These are phyloP conservation scores for Quercus tomentella DNA, from an alignment of 331 rosid genomes.

Conservation along the genomic window DNA sequence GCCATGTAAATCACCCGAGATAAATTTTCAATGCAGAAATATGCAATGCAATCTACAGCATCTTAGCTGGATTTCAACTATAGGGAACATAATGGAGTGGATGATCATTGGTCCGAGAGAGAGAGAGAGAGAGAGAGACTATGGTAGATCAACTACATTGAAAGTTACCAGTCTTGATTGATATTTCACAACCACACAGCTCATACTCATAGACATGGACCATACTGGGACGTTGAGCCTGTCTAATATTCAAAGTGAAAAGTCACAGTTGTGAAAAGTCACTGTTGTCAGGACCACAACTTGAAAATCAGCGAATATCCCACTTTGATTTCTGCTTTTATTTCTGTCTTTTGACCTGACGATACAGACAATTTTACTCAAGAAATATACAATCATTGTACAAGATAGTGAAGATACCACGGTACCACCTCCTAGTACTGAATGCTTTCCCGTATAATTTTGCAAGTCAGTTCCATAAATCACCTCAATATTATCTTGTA, in stretches of 20 bases:
- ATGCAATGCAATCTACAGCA: not conserved
- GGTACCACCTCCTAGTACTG: not conserved
- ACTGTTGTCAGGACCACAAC: conserved; percentile 20
- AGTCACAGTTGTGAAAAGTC: conserved; percentile 1
- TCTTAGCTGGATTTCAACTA: not conserved
- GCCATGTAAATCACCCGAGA: not conserved
- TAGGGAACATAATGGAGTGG: not conserved
- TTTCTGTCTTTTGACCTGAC: conserved; percentile 22
- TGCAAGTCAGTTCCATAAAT: not conserved
- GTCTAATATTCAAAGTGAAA: conserved; percentile 6
- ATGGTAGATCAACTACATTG: not conserved
- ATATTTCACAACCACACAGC: conserved; percentile 2
- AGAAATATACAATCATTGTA: not conserved
- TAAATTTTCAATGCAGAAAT: not conserved
- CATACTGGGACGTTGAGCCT: not conserved
- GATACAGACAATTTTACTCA: conserved; percentile 1
- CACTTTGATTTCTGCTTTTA: conserved; percentile 3
- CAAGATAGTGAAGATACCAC: no score
- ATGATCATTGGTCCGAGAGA: not conserved
- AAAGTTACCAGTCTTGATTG: not conserved
- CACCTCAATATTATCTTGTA: not conserved
- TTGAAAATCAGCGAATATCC: conserved; percentile 22
- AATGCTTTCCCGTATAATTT: not conserved
- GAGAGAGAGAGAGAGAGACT: no score
- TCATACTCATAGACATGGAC: conserved; percentile 4